Evolutionary conservation across 345 rosid species (phyloP), one percentile per base, ranked within the genome.

Genomic region (Gossypium ekmanianum): DNA sequence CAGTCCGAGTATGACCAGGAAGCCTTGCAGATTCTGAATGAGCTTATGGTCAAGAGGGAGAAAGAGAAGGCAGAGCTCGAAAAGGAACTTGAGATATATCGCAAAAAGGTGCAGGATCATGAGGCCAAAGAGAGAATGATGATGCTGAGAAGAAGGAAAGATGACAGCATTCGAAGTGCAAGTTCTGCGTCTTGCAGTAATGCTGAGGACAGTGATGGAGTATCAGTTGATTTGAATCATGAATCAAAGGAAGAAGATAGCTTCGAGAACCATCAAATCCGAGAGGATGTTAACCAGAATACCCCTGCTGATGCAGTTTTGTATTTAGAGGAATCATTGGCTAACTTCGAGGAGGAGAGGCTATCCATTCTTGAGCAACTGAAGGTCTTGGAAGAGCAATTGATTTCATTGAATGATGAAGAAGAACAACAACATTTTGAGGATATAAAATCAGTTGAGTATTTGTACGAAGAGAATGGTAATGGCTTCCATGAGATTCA

Each of bases 1-100:
- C 98, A 93, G 68, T 81, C 97, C 0, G 98, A 93, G 77, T 96
- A 92, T 13, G 99, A 96, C 72, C 99, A 96, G 80, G 98, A 96
- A 86, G 99, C 98, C 10, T 77, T 93, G 87, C 97, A 90, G 88
- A 76, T 92, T 29, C 76, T 96, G 78, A 96, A 93, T 77, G 99
- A 96, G 47, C 87, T 88, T 44, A 84, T 93, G 85, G 82, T 89
- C 62, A 93, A 92, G 77, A 81, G 94, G 68, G 99, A 93, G 75
- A 92, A 82, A 75, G 98, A 95, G 84, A 91, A 87, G 41, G 88
- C 82, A 1, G 97, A 90, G 85, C 80, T 91, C 0, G 98, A 90
- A 75, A 91, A 85, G 68, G 97, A 96, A 84, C 79, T 93, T 2
- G 97, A 93, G 73, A 7, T 78, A 11, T 89, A 80, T 73, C 86